Conservation (phyloP, 768 basidiomycete species). For the Podaxis sp. region DNA sequence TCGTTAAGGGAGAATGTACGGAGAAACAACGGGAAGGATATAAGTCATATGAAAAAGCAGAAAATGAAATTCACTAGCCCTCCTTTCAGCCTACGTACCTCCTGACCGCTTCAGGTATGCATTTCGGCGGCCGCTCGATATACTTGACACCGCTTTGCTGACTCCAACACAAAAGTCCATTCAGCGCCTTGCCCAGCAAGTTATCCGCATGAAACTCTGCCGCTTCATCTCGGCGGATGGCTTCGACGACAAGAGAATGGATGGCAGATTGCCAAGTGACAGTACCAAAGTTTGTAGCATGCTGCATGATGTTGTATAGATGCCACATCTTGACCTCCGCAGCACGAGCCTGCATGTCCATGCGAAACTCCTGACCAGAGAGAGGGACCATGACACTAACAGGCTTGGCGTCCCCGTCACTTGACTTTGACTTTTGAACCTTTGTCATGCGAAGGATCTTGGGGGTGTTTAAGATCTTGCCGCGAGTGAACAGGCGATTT, state of each 20-base stretch:
- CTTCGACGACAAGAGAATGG: slow-evolving; percentile 24
- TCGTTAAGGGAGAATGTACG: no score
- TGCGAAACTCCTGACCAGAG: slow-evolving; percentile 5
- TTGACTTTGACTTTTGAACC: not conserved
- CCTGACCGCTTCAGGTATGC: no score
- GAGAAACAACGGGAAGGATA: no score
- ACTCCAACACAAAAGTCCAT: no score
- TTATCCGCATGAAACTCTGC: slow-evolving; percentile 17
- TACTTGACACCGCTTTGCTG: no score
- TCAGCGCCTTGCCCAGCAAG: slow-evolving; percentile 24
- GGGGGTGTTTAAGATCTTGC: not conserved
- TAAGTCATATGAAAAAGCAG: no score
- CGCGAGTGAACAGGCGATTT: slow-evolving; percentile 2
- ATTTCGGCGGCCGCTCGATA: no score
- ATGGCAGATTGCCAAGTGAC: slow-evolving; percentile 21
- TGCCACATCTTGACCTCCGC: slow-evolving; percentile 19
- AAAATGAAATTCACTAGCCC: no score
- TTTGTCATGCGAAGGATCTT: not conserved
- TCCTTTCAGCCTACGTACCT: no score
- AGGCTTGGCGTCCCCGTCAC: not conserved
- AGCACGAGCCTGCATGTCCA: slow-evolving; percentile 2
- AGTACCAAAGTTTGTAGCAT: slow-evolving; percentile 16
- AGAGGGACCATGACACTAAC: not conserved
- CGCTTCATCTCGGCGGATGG: slow-evolving; percentile 20
- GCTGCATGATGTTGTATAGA: slow-evolving; percentile 21